These are phyloP conservation scores for Sporisorium scitamineum DNA, from an alignment of 1,284 basidiomycete species.

Conservation along the genomic window DNA sequence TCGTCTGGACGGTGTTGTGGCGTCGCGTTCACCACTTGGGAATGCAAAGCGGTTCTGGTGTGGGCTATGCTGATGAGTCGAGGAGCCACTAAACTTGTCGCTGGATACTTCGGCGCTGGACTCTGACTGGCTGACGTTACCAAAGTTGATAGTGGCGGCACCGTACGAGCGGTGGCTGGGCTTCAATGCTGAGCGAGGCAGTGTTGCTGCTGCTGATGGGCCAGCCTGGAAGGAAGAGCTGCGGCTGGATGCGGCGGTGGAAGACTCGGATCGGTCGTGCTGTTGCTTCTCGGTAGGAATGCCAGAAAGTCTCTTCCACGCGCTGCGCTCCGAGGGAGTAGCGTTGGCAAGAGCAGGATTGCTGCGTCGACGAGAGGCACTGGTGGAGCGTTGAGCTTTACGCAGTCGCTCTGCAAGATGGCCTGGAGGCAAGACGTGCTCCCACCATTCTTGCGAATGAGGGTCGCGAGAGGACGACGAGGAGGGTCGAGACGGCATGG, in stretches of 20 bases:
- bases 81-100: slow-evolving; percentile 31
- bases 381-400: slow-evolving; percentile 52
- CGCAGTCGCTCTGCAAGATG: slow-evolving; percentile 57
- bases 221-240: slow-evolving; percentile 29
- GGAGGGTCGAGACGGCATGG: slow-evolving; percentile 6
- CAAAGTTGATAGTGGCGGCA: neutral
- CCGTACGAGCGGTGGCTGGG: slow-evolving; percentile 12
- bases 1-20: neutral
- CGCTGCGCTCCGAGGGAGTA: slow-evolving; percentile 42
- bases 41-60: slow-evolving; percentile 17
- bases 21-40: slow-evolving; percentile 5
- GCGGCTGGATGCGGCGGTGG: slow-evolving; percentile 25
- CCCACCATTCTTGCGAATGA: slow-evolving; percentile 58
- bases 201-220: slow-evolving; percentile 11
- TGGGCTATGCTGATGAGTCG: slow-evolving; percentile 28
- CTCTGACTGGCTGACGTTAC: slow-evolving; percentile 13
- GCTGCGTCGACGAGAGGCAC: slow-evolving; percentile 36
- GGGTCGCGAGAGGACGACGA: slow-evolving; percentile 15
- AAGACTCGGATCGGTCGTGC: slow-evolving; percentile 23
- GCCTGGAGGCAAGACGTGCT: slow-evolving; percentile 58
- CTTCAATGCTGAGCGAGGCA: slow-evolving; percentile 31
- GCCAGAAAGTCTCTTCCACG: slow-evolving; percentile 46
- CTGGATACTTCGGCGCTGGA: slow-evolving; percentile 49
- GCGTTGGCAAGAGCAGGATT: slow-evolving; percentile 44
- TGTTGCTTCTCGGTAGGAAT: slow-evolving; percentile 21